Evolutionary conservation across 1,284 basidiomycete genomes (phyloP).

Genomic region (Malassezia pachydermatis): DNA sequence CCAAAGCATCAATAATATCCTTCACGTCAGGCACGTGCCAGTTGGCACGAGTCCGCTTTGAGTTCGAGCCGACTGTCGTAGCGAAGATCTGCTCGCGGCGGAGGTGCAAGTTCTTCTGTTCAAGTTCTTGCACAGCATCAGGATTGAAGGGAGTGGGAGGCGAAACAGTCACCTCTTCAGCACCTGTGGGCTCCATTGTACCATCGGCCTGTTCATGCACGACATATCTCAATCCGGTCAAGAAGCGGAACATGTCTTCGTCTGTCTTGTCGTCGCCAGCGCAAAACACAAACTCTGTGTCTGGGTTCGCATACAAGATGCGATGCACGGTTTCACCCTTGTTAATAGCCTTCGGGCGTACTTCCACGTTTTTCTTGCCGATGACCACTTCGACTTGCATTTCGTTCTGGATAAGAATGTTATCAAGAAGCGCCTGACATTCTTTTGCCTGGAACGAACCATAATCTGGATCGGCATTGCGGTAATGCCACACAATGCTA

Average conservation of each 20-base stretch:
- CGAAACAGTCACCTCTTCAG: constrained; percentile 7
- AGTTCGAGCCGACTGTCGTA: constrained; percentile 37
- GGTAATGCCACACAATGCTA: constrained; percentile 95
- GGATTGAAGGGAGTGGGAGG: constrained; percentile 24
- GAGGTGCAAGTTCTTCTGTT: constrained; percentile 8
- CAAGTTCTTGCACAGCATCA: background rate
- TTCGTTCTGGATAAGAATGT: constrained; percentile 52
- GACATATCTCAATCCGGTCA: constrained; percentile 30
- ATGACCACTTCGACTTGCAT: constrained; percentile 49
- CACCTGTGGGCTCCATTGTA: background rate
- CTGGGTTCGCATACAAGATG: constrained; percentile 79
- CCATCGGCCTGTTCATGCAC: too few relatives aligned
- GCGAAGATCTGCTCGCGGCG: constrained; percentile 34
- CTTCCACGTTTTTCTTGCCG: constrained; percentile 97
- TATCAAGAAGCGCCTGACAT: constrained; percentile 89
- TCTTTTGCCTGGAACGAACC: constrained; percentile 61
- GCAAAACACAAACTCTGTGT: constrained; percentile 90
- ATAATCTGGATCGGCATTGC: constrained; percentile 85
- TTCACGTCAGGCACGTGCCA: constrained; percentile 41
- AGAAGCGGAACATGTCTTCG: constrained; percentile 45
- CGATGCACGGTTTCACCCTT: constrained; percentile 97
- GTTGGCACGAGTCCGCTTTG: constrained; percentile 40
- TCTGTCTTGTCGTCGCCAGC: constrained; percentile 91
- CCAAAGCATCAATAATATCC: constrained; percentile 33
- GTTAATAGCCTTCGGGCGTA: constrained; percentile 85